These are phyloP conservation scores for Nothomitra cinnamomea DNA, from an alignment of 2,329 filamentous ascomycete genomes.

Conservation along the genomic window DNA sequence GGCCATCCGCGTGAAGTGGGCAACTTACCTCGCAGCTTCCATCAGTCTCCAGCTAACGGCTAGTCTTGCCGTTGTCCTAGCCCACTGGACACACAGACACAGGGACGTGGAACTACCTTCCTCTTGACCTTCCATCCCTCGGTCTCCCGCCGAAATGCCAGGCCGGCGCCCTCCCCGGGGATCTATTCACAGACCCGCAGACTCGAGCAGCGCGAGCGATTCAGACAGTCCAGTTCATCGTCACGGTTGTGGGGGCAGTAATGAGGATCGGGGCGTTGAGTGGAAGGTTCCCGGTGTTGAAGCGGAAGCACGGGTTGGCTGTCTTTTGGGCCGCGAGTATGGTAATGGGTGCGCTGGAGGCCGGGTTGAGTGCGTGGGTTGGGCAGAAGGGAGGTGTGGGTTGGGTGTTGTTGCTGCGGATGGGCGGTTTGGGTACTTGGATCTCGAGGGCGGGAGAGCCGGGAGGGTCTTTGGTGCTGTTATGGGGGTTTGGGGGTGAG, in stretches of 20 bases:
- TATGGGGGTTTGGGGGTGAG: neutral
- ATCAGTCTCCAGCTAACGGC: neutral
- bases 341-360: neutral
- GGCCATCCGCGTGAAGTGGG: neutral
- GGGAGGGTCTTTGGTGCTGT: neutral
- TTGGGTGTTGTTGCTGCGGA: neutral
- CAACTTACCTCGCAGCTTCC: neutral
- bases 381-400: neutral
- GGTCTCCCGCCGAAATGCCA: neutral
- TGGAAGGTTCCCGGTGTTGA: neutral
- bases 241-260: neutral
- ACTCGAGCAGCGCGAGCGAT: neutral
- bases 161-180: neutral
- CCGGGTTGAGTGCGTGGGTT: neutral
- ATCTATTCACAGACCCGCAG: neutral
- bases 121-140: neutral
- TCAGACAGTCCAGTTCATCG: constrained; percentile 2
- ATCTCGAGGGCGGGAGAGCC: neutral
- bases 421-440: neutral
- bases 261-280: neutral
- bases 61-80: neutral
- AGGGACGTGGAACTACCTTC: neutral
- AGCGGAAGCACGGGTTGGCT: neutral
- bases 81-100: neutral
- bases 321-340: neutral